Evolutionary conservation across 345 rosid genomes (phyloP).

Genomic region (Citrus mangshanensis): DNA sequence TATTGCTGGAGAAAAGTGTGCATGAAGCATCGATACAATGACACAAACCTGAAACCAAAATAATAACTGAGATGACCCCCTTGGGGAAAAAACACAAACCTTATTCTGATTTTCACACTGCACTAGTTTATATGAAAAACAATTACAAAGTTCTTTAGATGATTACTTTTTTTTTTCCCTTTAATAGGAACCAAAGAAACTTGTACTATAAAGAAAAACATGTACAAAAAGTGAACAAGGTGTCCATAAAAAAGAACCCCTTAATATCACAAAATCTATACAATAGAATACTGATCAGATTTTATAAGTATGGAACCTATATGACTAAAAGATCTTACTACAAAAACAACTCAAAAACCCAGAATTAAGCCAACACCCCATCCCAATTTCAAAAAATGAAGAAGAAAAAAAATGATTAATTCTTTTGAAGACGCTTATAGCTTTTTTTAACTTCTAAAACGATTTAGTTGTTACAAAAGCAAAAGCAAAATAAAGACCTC

Average conservation of each 20-base stretch:
- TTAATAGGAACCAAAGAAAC: too few relatives aligned
- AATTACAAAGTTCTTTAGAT: background rate
- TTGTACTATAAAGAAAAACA: too few relatives aligned
- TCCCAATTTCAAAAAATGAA: too few relatives aligned
- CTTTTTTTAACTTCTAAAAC: background rate
- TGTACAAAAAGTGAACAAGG: too few relatives aligned
- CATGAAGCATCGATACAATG: constrained; percentile 34
- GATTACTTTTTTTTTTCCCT: background rate
- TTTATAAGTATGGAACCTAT: too few relatives aligned
- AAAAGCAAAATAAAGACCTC: background rate
- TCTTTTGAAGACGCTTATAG: background rate
- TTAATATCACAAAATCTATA: too few relatives aligned
- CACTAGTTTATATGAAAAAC: background rate
- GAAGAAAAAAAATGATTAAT: too few relatives aligned
- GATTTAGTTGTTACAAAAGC: background rate
- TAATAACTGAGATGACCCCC: constrained; percentile 7
- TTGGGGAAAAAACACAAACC: background rate
- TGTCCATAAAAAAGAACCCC: too few relatives aligned
- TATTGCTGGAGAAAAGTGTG: constrained; percentile 56
- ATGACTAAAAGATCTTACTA: too few relatives aligned
- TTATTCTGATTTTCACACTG: background rate
- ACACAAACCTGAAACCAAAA: constrained; percentile 59
- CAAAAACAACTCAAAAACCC: too few relatives aligned
- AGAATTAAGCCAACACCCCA: too few relatives aligned
- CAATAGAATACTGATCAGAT: too few relatives aligned